These are phyloP conservation scores for Aspergillus sp. DNA, from an alignment of 2,329 filamentous ascomycete genomes.

Conservation along the genomic window DNA sequence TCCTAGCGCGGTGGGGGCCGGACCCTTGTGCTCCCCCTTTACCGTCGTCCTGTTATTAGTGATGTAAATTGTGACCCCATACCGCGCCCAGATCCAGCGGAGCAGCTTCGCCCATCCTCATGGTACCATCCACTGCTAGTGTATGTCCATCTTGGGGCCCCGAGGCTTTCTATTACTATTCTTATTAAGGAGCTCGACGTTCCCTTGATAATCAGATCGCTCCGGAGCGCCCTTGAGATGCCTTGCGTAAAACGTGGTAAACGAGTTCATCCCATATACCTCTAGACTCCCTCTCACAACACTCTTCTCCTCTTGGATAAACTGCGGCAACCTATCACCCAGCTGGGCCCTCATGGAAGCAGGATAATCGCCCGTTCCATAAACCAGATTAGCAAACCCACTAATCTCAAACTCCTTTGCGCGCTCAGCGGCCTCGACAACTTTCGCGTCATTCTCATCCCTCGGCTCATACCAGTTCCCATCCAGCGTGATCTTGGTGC, in stretches of 20 bases:
- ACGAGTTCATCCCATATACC: slow-evolving; percentile 90
- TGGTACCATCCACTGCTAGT: slow-evolving; percentile 75
- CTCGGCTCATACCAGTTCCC: slow-evolving; percentile 76
- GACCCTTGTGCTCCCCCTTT: slow-evolving; percentile 71
- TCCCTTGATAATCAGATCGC: slow-evolving; percentile 70
- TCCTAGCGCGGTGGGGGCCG: slow-evolving; percentile 61
- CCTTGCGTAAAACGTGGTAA: slow-evolving; percentile 80
- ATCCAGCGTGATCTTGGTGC: slow-evolving; percentile 82
- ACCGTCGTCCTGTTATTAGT: slow-evolving; percentile 83
- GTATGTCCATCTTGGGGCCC: slow-evolving; percentile 75
- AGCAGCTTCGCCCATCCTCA: slow-evolving; percentile 74
- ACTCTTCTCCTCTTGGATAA: slow-evolving; percentile 69
- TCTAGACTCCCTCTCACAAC: slow-evolving; percentile 78
- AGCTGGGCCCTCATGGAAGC: slow-evolving; percentile 78
- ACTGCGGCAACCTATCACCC: slow-evolving; percentile 73
- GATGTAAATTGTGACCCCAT: slow-evolving; percentile 75
- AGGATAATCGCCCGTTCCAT: slow-evolving; percentile 71
- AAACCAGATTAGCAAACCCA: slow-evolving; percentile 83
- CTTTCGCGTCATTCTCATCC: slow-evolving; percentile 71
- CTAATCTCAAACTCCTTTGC: slow-evolving; percentile 81
- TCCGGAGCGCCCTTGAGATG: slow-evolving; percentile 60
- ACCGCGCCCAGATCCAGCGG: slow-evolving; percentile 73
- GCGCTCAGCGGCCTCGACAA: slow-evolving; percentile 72
- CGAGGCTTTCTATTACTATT: slow-evolving; percentile 72
- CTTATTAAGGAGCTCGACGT: slow-evolving; percentile 69